Evolutionary conservation across 2,329 filamentous ascomycete species (phyloP).

Genomic region (Neonectria hederae): DNA sequence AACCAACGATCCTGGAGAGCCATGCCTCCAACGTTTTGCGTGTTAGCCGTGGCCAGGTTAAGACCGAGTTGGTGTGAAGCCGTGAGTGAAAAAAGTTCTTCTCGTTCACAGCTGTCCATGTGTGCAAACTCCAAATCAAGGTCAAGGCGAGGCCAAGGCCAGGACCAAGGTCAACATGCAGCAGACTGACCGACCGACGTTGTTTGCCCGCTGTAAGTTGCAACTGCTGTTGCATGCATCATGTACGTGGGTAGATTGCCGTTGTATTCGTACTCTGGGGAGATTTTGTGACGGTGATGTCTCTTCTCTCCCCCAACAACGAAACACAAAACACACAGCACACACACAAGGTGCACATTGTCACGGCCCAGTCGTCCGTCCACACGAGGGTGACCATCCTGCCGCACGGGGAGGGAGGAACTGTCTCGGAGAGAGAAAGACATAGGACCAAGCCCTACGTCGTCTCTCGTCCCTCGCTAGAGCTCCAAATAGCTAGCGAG

Average conservation of each 20-base stretch:
- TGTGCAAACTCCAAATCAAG: neutral
- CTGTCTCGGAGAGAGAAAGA: slow-evolving; percentile 10
- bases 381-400: slow-evolving; percentile 5
- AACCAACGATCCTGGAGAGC: neutral
- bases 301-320: neutral
- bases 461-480: neutral
- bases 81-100: neutral
- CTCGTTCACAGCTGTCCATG: neutral
- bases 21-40: neutral
- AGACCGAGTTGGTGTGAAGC: neutral
- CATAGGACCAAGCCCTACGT: slow-evolving; percentile 3
- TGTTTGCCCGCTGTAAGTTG: neutral
- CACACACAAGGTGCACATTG: neutral
- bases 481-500: neutral
- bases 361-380: neutral
- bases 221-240: neutral
- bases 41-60: neutral
- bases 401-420: slow-evolving; percentile 1
- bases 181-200: neutral
- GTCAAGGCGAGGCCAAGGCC: neutral
- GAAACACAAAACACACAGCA: neutral
- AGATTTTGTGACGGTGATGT: neutral
- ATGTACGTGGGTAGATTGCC: neutral
- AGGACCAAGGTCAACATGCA: neutral
- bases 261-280: neutral